phyloP scores from a whole-genome alignment of 2,329 filamentous ascomycete species.

The Verticillium albo-atrum region DNA sequence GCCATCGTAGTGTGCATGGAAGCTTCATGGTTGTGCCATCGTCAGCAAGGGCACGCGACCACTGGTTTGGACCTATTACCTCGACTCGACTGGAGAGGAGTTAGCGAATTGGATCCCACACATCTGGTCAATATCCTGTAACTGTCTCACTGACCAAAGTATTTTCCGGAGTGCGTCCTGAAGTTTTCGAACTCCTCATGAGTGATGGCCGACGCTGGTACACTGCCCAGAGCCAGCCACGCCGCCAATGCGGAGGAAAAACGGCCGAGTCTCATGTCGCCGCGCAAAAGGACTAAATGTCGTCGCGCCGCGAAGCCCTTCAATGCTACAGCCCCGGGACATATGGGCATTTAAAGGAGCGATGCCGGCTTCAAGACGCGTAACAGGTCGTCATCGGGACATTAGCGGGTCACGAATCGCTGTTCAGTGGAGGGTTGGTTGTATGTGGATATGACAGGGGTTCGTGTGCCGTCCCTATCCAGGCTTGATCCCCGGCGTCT shows the following conservation, averaged over 20 bases:
- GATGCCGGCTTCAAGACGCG: background rate
- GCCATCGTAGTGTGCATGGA: conserved; percentile 28
- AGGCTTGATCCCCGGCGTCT: background rate
- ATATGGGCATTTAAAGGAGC: background rate
- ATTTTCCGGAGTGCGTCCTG: background rate
- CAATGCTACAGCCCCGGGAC: background rate
- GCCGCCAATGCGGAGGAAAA: background rate
- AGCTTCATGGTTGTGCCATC: conserved; percentile 7
- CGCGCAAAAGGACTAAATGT: background rate
- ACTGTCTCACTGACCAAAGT: background rate
- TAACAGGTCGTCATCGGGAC: background rate
- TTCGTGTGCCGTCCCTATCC: background rate
- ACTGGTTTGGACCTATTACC: background rate
- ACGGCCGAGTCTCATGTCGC: background rate
- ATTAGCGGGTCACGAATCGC: background rate
- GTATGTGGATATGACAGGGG: background rate
- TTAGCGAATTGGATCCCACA: background rate
- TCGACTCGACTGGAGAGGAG: background rate
- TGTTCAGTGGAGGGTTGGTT: background rate
- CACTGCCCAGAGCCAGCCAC: background rate
- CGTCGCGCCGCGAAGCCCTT: background rate
- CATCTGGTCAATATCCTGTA: background rate
- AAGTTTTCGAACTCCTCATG: background rate
- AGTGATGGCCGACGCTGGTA: background rate
- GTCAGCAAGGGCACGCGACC: background rate